phyloP scores from a whole-genome alignment of 495 filamentous ascomycete genomes.

The Xylona heveae region DNA sequence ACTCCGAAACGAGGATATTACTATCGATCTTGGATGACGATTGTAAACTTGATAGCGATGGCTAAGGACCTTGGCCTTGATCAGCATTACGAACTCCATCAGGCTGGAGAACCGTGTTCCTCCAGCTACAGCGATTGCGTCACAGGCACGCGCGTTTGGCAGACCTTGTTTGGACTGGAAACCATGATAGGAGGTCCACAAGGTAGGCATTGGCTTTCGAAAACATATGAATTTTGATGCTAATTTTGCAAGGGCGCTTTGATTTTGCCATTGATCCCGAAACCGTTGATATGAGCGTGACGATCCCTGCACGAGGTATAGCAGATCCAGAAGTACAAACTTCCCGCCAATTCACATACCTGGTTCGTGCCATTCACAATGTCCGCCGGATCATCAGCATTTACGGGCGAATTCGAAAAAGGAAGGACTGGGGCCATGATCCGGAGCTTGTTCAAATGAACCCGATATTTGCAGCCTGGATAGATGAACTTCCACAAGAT shows the following conservation, averaged over 20 bases:
- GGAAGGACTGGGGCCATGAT: constrained; percentile 78
- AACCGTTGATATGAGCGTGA: constrained; percentile 56
- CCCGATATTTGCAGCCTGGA: constrained; percentile 51
- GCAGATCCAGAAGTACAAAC: constrained; percentile 61
- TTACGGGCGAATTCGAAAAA: constrained; percentile 57
- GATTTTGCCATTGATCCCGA: constrained; percentile 58
- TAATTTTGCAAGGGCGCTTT: constrained; percentile 37
- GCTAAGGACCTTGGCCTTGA: constrained; percentile 81
- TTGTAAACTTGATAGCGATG: constrained; percentile 82
- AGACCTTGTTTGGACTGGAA: constrained; percentile 69
- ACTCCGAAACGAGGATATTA: constrained; percentile 89
- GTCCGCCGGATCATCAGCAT: constrained; percentile 56
- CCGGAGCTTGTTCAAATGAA: constrained; percentile 66
- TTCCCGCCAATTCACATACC: constrained; percentile 64
- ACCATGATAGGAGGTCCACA: constrained; percentile 90
- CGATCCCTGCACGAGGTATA: constrained; percentile 35
- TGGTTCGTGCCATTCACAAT: constrained; percentile 54
- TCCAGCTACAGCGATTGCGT: constrained; percentile 52
- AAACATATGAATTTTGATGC: constrained; percentile 3
- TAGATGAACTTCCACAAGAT: constrained; percentile 55
- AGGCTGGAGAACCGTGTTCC: constrained; percentile 45
- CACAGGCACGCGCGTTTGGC: constrained; percentile 77
- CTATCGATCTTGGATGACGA: constrained; percentile 93
- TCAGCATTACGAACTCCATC: constrained; percentile 64
- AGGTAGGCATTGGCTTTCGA: constrained; percentile 29